phyloP scores from a whole-genome alignment of 2,329 filamentous ascomycete genomes.

The Aureobasidium pullulans region DNA sequence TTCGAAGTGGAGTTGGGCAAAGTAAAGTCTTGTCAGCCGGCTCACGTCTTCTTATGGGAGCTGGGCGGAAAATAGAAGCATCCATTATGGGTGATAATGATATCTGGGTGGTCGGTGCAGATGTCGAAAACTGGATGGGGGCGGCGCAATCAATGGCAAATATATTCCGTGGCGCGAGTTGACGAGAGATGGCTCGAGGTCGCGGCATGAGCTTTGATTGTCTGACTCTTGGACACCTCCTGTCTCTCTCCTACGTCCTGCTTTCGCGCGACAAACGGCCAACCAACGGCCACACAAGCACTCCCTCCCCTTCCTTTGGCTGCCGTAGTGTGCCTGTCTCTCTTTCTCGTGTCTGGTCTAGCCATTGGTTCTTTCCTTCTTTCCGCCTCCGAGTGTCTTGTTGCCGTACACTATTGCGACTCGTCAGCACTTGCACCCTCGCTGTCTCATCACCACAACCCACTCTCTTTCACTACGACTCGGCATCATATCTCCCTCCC shows the following conservation, averaged over 20 bases:
- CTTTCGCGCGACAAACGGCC: conserved; percentile 11
- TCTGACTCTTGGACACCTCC: conserved; percentile 10
- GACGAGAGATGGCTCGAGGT: neutral
- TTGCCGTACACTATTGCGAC: neutral
- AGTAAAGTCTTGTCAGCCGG: neutral
- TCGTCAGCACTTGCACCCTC: neutral
- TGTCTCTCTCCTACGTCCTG: conserved; percentile 5
- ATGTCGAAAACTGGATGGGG: neutral
- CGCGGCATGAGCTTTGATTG: neutral
- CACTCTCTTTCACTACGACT: neutral
- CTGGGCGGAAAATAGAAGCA: conserved; percentile 5
- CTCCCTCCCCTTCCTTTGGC: conserved; percentile 2
- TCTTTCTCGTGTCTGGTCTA: neutral
- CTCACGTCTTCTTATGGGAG: neutral
- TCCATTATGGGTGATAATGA: neutral
- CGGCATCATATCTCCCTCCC: neutral
- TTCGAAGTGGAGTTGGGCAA: neutral
- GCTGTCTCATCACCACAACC: neutral
- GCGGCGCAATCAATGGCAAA: neutral
- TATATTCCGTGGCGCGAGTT: neutral
- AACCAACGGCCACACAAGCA: conserved; percentile 10
- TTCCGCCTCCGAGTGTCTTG: neutral
- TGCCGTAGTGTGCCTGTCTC: neutral
- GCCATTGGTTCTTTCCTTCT: neutral
- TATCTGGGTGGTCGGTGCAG: neutral